Percentiles rank a stretch among this genome's conserved stretches.
Evolutionary conservation across 768 basidiomycete species (phyloP).

Genomic region (Calvatia gigantea): DNA sequence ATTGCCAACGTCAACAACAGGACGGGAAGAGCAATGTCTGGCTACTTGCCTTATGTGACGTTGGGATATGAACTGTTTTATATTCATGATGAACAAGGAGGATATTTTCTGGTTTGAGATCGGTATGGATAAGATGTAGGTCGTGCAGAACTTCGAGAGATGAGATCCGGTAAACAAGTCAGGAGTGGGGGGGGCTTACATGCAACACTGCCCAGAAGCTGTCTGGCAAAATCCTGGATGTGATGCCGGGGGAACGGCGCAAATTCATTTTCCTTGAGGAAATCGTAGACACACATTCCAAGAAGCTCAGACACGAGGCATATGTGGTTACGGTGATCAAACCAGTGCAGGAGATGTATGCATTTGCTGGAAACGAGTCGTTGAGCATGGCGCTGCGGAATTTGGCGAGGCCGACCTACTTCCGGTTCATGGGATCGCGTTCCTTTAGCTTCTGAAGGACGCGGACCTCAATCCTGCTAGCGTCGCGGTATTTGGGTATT

Average conservation of each 20-base stretch:
- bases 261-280: conserved; percentile 97
- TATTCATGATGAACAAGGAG: conserved; percentile 86
- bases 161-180: conserved; percentile 18
- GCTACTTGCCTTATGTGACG: conserved; percentile 59
- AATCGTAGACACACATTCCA: conserved; percentile 98
- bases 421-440: conserved; percentile 80
- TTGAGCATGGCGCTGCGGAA: conserved; percentile 12
- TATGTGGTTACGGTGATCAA: conserved; percentile 97
- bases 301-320: conserved; percentile 95
- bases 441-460: conserved; percentile 90
- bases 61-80: conserved; percentile 53
- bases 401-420: conserved; percentile 53
- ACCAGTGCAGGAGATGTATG: conserved; percentile 91
- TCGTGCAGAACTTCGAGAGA: conserved; percentile 78
- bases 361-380: conserved; percentile 72
- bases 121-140: conserved; percentile 90
- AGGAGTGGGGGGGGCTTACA: conserved; percentile 55
- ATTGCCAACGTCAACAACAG: conserved; percentile 16
- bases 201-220: conserved; percentile 87
- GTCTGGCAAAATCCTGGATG: conserved; percentile 93
- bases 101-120: conserved; percentile 99
- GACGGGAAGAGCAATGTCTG: not conserved
- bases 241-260: conserved; percentile 94
- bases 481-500: conserved; percentile 98
- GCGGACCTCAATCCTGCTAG: conserved; percentile 95